Evolutionary conservation across 192 early-diverging fungal species (phyloP), one percentile per base, ranked within the genome.

Genomic region (Thamnidium elegans): DNA sequence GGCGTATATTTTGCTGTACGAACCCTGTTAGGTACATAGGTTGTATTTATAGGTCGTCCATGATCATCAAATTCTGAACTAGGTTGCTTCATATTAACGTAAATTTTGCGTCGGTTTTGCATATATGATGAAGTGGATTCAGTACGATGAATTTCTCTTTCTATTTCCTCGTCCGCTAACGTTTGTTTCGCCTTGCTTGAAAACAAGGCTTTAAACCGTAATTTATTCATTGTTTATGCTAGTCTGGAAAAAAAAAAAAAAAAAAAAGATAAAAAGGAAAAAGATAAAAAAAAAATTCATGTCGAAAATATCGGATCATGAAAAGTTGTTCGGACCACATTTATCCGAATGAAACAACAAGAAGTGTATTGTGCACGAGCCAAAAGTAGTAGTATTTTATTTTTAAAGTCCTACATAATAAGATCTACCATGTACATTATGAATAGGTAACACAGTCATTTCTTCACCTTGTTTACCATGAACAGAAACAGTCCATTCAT

Each of bases 1-100:
- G 90, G 73, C 5, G 93, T 93, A 80, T 99, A 99, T 74, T 98
- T 99, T 39, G 88, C 83, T 0, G 96, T 98, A 39, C 83, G 80
- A 31, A 98, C 85, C 58, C 90, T 85, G 78, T 98, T 98, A 65
- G 78, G 42, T 10, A 70, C 55, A 63, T 58, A 58, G 30, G 70
- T 31, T 72, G 67, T 50, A 26, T 44, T 58, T 77, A 85, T 54
- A 54, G 62, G 10, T 65, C 64, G 21, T 31, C 58, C 46, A 65
- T 74, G n/a, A 3, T 70, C 65, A 46, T 71, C 67, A 31, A 62
- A 53, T 36, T 74, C 75, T 7, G 32, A 44, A 3, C 17, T 17
- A 8, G 56, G 67, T 14, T 66, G 26, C 17, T 51, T 14, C 48
- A 67, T 71, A 46, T 80, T 80, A 47, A 80, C 67, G 54, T 74